Conservation (phyloP, 2,329 filamentous ascomycete genomes). For the Knufia petricola region DNA sequence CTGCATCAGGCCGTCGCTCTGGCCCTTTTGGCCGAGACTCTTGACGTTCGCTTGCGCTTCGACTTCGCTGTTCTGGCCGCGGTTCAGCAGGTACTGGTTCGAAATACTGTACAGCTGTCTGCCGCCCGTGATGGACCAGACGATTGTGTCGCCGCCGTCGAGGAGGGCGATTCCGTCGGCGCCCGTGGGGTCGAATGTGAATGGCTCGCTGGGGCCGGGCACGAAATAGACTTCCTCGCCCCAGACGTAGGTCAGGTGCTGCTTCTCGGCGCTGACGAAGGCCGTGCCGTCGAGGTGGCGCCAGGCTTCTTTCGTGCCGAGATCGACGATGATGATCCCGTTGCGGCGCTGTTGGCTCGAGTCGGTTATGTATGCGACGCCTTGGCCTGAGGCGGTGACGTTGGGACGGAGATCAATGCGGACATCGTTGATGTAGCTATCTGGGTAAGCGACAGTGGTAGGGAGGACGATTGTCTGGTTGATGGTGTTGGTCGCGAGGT, state of each 20-base stretch:
- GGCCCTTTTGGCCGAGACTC: conserved; percentile 40
- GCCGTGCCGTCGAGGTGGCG: conserved; percentile 38
- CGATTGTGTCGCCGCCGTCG: conserved; percentile 40
- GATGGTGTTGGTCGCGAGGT: conserved; percentile 37
- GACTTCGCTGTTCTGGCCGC: conserved; percentile 32
- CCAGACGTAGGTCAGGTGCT: conserved; percentile 42
- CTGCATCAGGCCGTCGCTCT: conserved; percentile 44
- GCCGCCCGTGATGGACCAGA: conserved; percentile 36
- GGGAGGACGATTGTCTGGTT: conserved; percentile 45
- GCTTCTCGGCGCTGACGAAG: conserved; percentile 33
- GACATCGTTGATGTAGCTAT: conserved; percentile 46
- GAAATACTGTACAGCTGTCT: conserved; percentile 38
- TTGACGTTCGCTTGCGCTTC: conserved; percentile 36
- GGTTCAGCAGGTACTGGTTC: conserved; percentile 36
- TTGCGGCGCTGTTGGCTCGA: conserved; percentile 40
- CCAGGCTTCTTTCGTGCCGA: conserved; percentile 41
- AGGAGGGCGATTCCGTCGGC: conserved; percentile 43
- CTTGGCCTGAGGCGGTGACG: conserved; percentile 29
- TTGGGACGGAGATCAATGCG: conserved; percentile 44
- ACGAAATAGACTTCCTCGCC: conserved; percentile 39
- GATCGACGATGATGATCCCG: conserved; percentile 42
- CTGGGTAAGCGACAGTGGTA: conserved; percentile 35
- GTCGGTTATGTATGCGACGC: conserved; percentile 48
- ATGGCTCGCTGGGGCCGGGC: conserved; percentile 27
- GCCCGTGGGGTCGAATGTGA: conserved; percentile 36